A percentile compares a stretch with the other conserved stretches of the same genome.
phyloP scores from a whole-genome alignment of 2,329 filamentous ascomycete genomes.

The Leptographium lundbergii region DNA sequence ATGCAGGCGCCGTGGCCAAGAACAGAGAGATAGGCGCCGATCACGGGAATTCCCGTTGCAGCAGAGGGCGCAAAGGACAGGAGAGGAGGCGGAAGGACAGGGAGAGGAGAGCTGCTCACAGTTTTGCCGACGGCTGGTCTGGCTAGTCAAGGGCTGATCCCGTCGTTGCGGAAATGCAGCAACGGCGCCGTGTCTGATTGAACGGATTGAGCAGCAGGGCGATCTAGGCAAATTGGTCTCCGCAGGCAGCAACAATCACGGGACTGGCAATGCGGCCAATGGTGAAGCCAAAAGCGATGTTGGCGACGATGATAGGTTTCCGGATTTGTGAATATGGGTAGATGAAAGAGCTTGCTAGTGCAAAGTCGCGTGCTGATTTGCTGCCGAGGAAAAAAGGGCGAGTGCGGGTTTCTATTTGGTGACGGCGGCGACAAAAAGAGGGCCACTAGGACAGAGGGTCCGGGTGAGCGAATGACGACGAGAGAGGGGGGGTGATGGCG shows the following conservation, averaged over 20 bases:
- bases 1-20: neutral
- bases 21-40: neutral
- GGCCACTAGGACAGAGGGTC: neutral
- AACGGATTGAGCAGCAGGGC: neutral
- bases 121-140: neutral
- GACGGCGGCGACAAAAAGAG: conserved; percentile 2
- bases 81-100: neutral
- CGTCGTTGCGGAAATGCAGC: neutral
- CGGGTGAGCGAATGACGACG: neutral
- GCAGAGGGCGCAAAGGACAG: neutral
- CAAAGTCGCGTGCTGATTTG: conserved; percentile 39
- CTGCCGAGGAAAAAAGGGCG: conserved; percentile 3
- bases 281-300: conserved; percentile 20
- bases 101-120: neutral
- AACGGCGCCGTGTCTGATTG: conserved; percentile 4
- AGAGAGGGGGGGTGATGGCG: neutral
- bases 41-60: neutral
- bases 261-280: conserved; percentile 24
- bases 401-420: conserved; percentile 3
- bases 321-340: conserved; percentile 5
- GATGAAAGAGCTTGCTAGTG: conserved; percentile 22
- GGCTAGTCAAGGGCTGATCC: neutral
- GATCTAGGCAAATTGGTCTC: conserved; percentile 16
- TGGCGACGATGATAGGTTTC: conserved; percentile 40
- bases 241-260: conserved; percentile 37